phyloP scores from a whole-genome alignment of 2,329 filamentous ascomycete species.

The Calonectria honghensis region DNA sequence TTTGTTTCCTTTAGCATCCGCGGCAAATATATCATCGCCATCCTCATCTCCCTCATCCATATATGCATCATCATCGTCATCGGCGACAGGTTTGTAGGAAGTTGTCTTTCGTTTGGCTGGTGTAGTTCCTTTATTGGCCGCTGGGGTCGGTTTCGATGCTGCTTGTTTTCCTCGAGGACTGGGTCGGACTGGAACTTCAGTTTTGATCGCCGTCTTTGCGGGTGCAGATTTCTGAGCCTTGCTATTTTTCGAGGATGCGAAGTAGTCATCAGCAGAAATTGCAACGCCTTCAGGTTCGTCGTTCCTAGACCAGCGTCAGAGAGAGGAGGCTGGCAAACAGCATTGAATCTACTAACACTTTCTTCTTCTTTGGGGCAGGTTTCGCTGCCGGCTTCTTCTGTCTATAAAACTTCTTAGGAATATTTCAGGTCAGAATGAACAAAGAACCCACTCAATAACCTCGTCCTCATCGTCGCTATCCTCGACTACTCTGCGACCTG shows the following conservation, averaged over 20 bases:
- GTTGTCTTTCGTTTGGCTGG: slow-evolving; percentile 65
- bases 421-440: slow-evolving; percentile 15
- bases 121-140: slow-evolving; percentile 56
- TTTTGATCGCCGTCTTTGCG: slow-evolving; percentile 61
- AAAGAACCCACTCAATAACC: slow-evolving; percentile 65
- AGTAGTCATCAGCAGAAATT: slow-evolving; percentile 76
- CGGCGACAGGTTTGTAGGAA: slow-evolving; percentile 62
- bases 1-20: slow-evolving; percentile 80
- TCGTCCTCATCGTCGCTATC: slow-evolving; percentile 87
- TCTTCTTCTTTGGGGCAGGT: slow-evolving; percentile 72
- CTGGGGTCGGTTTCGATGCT: slow-evolving; percentile 54
- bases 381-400: slow-evolving; percentile 73
- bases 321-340: not conserved
- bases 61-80: slow-evolving; percentile 75
- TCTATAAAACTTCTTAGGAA: slow-evolving; percentile 50
- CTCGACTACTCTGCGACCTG: slow-evolving; percentile 82
- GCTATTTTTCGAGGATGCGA: slow-evolving; percentile 67
- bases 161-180: slow-evolving; percentile 71
- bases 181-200: slow-evolving; percentile 68
- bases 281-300: slow-evolving; percentile 68
- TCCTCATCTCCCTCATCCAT: slow-evolving; percentile 82
- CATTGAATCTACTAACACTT: slow-evolving; percentile 62
- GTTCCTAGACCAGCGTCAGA: slow-evolving; percentile 56
- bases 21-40: slow-evolving; percentile 88
- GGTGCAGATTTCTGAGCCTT: slow-evolving; percentile 62